phyloP scores from a whole-genome alignment of 2,329 filamentous ascomycete genomes.

The Epichloe uncinata region DNA sequence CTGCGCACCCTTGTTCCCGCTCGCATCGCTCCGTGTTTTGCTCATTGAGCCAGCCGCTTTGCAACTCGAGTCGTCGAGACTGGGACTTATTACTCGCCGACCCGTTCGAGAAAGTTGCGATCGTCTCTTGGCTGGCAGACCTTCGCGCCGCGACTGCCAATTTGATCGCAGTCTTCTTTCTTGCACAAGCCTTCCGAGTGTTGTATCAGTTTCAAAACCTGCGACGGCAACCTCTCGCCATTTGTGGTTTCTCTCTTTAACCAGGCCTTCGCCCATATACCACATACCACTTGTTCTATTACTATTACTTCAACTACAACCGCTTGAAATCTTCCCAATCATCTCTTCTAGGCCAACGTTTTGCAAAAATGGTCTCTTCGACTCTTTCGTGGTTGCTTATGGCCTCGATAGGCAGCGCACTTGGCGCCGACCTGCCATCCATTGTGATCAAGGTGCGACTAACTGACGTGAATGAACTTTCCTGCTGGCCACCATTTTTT shows the following conservation, averaged over 20 bases:
- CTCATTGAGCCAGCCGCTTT: background rate
- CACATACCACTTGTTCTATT: background rate
- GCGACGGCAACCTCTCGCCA: background rate
- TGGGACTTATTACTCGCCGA: background rate
- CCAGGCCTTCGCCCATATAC: too few species aligned
- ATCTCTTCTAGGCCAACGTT: background rate
- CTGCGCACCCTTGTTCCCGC: background rate
- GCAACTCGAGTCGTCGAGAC: background rate
- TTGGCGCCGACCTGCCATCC: constrained; percentile 35
- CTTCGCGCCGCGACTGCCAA: background rate
- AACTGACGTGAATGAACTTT: constrained; percentile 8
- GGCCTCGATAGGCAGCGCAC: constrained; percentile 27
- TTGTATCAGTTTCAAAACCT: background rate
- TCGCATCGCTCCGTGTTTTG: background rate
- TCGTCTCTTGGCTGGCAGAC: background rate
- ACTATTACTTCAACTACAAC: background rate
- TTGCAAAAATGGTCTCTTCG: constrained; percentile 20
- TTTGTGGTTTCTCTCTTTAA: background rate
- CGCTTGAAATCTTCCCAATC: too few species aligned
- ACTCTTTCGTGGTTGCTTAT: constrained; percentile 21
- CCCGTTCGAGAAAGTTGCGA: background rate
- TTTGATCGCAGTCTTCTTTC: background rate
- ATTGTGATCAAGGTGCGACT: constrained; percentile 54
- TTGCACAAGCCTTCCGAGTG: background rate
- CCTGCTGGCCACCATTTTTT: background rate